These are phyloP conservation scores for Pseudoneurospora amorphoporcata DNA, from an alignment of 495 filamentous ascomycete species.

Conservation along the genomic window DNA sequence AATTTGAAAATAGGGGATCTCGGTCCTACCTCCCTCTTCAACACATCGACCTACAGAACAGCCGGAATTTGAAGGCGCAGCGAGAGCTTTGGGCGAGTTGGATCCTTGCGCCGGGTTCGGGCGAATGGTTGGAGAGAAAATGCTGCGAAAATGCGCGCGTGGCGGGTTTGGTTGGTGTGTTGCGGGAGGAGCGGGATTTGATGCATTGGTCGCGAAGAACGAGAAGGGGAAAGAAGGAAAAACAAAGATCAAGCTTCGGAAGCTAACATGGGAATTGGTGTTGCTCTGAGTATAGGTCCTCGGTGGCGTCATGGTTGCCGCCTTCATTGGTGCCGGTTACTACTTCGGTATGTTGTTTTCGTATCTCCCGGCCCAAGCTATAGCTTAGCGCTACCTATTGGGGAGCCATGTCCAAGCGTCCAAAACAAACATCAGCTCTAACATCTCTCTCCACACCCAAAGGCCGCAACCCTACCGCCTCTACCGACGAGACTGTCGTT, in stretches of 20 bases:
- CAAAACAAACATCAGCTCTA: slow-evolving; percentile 1
- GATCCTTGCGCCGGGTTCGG: background rate
- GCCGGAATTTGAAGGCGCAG: background rate
- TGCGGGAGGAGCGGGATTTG: background rate
- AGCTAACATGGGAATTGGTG: slow-evolving; percentile 11
- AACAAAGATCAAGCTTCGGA: background rate
- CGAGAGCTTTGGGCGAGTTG: background rate
- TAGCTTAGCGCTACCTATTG: background rate
- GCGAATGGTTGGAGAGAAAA: background rate
- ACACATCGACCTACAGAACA: background rate
- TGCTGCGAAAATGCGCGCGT: background rate
- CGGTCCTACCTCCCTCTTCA: background rate
- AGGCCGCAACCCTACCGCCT: slow-evolving; percentile 78
- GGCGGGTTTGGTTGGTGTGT: background rate
- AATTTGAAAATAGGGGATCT: slow-evolving; percentile 4
- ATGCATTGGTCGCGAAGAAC: background rate
- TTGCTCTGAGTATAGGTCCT: slow-evolving; percentile 53
- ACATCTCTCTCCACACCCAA: slow-evolving; percentile 14
- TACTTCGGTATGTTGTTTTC: slow-evolving; percentile 50
- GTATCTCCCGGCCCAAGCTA: background rate
- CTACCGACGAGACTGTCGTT: slow-evolving; percentile 71
- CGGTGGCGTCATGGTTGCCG: slow-evolving; percentile 80
- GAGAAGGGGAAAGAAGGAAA: background rate
- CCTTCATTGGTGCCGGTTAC: slow-evolving; percentile 80
- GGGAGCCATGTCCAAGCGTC: background rate